These are phyloP conservation scores for Elsinoe batatas DNA, from an alignment of 2,329 filamentous ascomycete species.

Conservation along the genomic window DNA sequence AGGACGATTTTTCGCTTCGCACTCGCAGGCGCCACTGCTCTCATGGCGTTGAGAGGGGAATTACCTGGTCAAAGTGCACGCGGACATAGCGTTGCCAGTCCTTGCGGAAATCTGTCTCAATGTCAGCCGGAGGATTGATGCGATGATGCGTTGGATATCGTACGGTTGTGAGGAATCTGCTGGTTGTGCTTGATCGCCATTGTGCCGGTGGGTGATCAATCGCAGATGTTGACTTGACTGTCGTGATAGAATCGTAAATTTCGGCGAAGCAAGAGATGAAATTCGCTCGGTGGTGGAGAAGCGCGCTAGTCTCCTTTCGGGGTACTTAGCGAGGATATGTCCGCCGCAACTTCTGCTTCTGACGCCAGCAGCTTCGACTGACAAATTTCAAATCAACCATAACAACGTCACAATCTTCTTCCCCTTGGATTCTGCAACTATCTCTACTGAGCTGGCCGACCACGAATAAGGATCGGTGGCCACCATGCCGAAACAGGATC, in stretches of 20 bases:
- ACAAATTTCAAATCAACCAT: neutral
- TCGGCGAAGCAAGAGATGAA: neutral
- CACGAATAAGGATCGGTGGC: neutral
- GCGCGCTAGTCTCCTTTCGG: neutral
- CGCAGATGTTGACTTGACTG: conserved; percentile 11
- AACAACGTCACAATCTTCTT: neutral
- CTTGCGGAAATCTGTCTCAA: conserved; percentile 85
- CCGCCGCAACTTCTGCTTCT: conserved; percentile 5
- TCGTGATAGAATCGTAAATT: conserved; percentile 7
- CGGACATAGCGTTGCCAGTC: conserved; percentile 99
- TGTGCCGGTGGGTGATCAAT: conserved; percentile 27
- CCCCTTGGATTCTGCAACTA: neutral
- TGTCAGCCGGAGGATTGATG: conserved; percentile 23
- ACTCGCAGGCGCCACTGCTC: conserved; percentile 43
- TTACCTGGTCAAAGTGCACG: conserved; percentile 99
- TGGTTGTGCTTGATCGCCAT: conserved; percentile 99
- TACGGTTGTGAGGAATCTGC: conserved; percentile 85
- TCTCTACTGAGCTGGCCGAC: too few species aligned
- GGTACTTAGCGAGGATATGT: neutral
- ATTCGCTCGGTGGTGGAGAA: conserved; percentile 10
- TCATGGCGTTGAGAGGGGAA: conserved; percentile 42
- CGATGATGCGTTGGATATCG: conserved; percentile 6
- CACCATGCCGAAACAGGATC: conserved; percentile 78
- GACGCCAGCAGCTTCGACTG: neutral
- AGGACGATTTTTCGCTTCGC: conserved; percentile 26